Evolutionary conservation across 805 yeast genomes (phyloP), one percentile per base, ranked within the genome.

Genomic region (Metschnikowia aberdeeniae): DNA sequence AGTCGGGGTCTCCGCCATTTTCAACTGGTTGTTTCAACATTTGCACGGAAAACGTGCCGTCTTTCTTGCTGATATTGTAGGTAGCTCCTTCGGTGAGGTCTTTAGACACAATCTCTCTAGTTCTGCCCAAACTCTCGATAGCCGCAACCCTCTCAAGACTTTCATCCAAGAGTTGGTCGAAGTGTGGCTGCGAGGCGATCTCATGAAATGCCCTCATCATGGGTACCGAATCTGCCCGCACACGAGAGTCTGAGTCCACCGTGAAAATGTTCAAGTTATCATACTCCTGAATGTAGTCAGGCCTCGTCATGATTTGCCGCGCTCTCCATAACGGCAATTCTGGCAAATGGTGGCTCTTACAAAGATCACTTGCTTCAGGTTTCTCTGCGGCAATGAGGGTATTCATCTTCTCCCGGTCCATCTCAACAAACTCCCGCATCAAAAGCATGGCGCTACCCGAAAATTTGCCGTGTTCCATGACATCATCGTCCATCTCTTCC

Each of bases 191-290:
- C 3, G 78, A 67, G 1, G 83, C 82, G 42, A 87, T 84, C 58
- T 87, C 95, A 47, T 85, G 79, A 60, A 87, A 87, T 5, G 92
- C 95, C 53, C 90, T 75, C 95, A 87, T 85, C 95, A 87, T 86
- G 1, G 92, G 90, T 2, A 85, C 84, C 7, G 88, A 81, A 60
- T 87, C 95, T 0, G 95, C 92, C 30, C 85, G 68, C 3, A 87
- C 95, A 42, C 77, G 69, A 0, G 88, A 80, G 46, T 78, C 75
- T 0, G 87, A 78, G 63, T 87, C 93, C 43, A 87, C 80, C 2
- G 95, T 84, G 63, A 87, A 87, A 24, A 87, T 78, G 60, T 87
- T 87, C 52, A 86, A 65, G 52, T 84, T 80, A 59, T 87, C 95
- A 59, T 83, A 85, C 22, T 61, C 67, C 55, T 86, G 87, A 46